Base-by-base conservation (phyloP, 1,139 yeast genomes). In the Scheffersomyces segobiensis region DNA sequence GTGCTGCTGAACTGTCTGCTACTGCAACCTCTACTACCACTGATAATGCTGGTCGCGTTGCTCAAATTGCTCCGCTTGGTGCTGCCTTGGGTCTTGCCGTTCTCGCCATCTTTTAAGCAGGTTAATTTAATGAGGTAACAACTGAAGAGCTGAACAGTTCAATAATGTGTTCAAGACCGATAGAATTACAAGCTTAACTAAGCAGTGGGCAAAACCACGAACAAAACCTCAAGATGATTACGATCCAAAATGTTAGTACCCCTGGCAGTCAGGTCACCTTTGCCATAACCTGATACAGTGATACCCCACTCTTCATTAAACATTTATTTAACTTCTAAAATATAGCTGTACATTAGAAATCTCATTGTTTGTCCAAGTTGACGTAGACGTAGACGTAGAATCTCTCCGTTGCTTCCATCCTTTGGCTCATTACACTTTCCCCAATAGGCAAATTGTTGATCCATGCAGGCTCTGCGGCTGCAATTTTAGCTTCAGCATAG, bases 31-130 rank as follows among this genome's bases (percentile, higher is more conserved):
- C 55, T 18, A 48, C 55, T 14, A n/a, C 10, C 18, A 10, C 50
- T 10, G 32, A 49, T 10, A 47, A 50, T 3, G 24, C 56, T 49
- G 66, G 58, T 24, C 68, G 61, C 14, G 60, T 62, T 42, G 61
- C 64, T 4, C 54, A 65, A 21, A 56, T 63, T 46, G 75, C 73
- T 21, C 78, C 81, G 21, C 70, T 70, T 12, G 81, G 81, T 53
- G 79, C 77, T 49, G 61, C 72, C 5, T 55, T 78, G 26, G 81
- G 80, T 24, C 78, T 76, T 17, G 63, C 70, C 58, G 81, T 77
- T 49, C 64, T 78, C 55, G 77, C 77, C 32, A 70, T 79, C 60
- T 65, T 78, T 62, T 78, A 32, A 32, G 42, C 42, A 32, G 42
- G 12, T 32, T 12, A 32, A 5, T 32, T 6, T 32, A 32, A 32